phyloP scores from a whole-genome alignment of 2,329 filamentous ascomycete genomes.

The Emericellopsis cladophorae region DNA sequence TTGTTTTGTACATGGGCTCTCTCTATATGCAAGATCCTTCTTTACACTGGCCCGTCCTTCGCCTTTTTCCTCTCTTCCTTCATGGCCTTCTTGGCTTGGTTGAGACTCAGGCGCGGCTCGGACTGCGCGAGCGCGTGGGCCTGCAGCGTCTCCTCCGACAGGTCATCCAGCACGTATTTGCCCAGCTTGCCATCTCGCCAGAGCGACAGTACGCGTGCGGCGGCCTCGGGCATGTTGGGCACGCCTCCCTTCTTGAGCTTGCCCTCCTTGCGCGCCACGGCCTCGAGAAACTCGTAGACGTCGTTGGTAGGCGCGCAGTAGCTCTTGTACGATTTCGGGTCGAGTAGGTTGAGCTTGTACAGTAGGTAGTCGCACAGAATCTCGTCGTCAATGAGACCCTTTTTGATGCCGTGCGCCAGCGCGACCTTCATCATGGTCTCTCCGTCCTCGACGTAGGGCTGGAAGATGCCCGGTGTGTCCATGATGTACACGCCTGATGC shows the following conservation, averaged over 20 bases:
- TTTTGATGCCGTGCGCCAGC: conserved; percentile 80
- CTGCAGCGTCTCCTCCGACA: conserved; percentile 46
- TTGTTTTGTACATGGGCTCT: too few relatives aligned
- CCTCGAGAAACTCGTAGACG: conserved; percentile 56
- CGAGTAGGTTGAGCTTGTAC: conserved; percentile 62
- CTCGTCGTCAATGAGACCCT: conserved; percentile 66
- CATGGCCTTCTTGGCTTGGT: conserved; percentile 54
- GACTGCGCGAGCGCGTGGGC: conserved; percentile 31
- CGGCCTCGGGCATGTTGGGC: conserved; percentile 59
- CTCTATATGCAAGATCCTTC: neutral
- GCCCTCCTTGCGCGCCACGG: conserved; percentile 62
- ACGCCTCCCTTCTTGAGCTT: conserved; percentile 61
- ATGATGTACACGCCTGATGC: conserved; percentile 65
- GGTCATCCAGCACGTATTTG: conserved; percentile 65
- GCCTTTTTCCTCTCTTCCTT: conserved; percentile 44
- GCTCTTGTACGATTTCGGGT: conserved; percentile 46
- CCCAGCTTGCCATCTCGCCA: conserved; percentile 73
- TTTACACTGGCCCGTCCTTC: conserved; percentile 5
- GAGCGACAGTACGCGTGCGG: conserved; percentile 67
- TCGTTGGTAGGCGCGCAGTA: conserved; percentile 73
- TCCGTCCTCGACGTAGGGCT: conserved; percentile 76
- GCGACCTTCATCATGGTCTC: conserved; percentile 94
- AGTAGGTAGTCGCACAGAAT: conserved; percentile 85
- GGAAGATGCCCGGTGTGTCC: conserved; percentile 90
- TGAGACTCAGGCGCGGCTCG: conserved; percentile 45